These are phyloP conservation scores for Vinca minor DNA, from an alignment of 257 asterid genomes.

Conservation along the genomic window DNA sequence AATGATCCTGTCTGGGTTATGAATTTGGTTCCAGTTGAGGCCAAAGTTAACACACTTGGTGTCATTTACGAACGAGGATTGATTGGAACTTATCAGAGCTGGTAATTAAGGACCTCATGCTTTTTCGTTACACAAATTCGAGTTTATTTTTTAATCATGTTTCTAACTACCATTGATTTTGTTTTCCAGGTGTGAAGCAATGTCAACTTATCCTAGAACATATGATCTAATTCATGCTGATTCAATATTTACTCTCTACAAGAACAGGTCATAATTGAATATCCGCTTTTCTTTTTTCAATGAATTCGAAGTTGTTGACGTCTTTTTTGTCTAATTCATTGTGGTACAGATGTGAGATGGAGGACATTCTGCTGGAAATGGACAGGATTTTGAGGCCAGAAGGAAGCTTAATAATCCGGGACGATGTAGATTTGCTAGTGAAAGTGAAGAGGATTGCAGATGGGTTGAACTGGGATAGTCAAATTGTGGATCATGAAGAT, in stretches of 20 bases:
- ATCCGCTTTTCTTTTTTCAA: too few species aligned
- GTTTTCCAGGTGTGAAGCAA: conserved; percentile 75
- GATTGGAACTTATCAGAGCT: conserved; percentile 81
- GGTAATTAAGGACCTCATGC: conserved; percentile 31
- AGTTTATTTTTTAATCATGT: not conserved
- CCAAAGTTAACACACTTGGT: conserved; percentile 58
- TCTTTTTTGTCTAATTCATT: not conserved
- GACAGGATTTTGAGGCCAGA: conserved; percentile 74
- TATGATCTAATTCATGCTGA: conserved; percentile 83
- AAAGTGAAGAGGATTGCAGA: conserved; percentile 63
- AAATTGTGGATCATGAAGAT: conserved; percentile 76
- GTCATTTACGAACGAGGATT: conserved; percentile 71
- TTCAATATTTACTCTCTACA: conserved; percentile 60
- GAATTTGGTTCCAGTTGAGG: conserved; percentile 70
- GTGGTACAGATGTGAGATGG: conserved; percentile 58
- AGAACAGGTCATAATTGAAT: conserved; percentile 41
- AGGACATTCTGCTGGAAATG: conserved; percentile 69
- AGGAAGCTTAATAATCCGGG: conserved; percentile 73
- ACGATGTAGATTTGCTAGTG: conserved; percentile 53
- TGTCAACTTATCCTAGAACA: conserved; percentile 90
- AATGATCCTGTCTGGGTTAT: conserved; percentile 74
- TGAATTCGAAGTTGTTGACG: too few species aligned
- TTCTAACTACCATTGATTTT: not conserved
- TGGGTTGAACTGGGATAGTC: conserved; percentile 69
- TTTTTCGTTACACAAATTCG: not conserved